A percentile compares a stretch with the other conserved stretches of the same genome.
These are phyloP conservation scores for Herpetomonas samuelpessoai DNA, from an alignment of 208 protist genomes.

Conservation along the genomic window DNA sequence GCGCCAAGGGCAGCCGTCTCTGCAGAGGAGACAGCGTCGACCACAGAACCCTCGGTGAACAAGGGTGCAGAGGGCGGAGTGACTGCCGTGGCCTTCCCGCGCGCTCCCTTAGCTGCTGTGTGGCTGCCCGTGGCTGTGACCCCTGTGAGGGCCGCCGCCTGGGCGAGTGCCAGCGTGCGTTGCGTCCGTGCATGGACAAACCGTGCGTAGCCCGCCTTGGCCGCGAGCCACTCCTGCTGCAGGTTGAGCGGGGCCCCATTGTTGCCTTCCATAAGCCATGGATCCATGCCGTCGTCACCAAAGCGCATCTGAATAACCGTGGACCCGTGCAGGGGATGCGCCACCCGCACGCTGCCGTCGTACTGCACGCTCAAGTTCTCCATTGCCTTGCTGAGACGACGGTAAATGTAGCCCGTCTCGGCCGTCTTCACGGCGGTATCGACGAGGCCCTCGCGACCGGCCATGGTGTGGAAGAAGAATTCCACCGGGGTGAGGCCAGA, in stretches of 20 bases:
- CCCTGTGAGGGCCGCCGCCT: slow-evolving; percentile 5
- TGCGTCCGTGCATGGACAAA: slow-evolving; percentile 6
- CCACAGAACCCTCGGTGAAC: too few species aligned
- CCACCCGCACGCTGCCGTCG: slow-evolving; percentile 98
- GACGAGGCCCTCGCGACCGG: slow-evolving; percentile 97
- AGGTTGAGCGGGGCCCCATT: slow-evolving; percentile 74
- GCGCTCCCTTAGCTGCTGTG: too few species aligned
- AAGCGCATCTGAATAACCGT: slow-evolving; percentile 97
- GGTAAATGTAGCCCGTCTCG: slow-evolving; percentile 99
- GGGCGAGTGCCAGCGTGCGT: slow-evolving; percentile 1
- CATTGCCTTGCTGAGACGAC: slow-evolving; percentile 98
- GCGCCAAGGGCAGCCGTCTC: neutral
- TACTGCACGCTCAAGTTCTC: slow-evolving; percentile 98
- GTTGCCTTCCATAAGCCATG: slow-evolving; percentile 96
- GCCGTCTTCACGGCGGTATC: slow-evolving; percentile 99
- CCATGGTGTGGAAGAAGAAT: slow-evolving; percentile 99
- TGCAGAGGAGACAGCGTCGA: neutral
- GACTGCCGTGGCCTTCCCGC: too few species aligned
- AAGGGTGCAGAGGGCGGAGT: too few species aligned
- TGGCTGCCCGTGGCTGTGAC: too few species aligned
- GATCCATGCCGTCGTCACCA: slow-evolving; percentile 99
- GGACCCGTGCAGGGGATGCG: slow-evolving; percentile 28
- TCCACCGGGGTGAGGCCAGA: slow-evolving; percentile 97
- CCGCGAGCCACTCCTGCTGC: slow-evolving; percentile 79
- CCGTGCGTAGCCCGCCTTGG: slow-evolving; percentile 54